Conservation (phyloP, 2,329 filamentous ascomycete species). For the Penicillium sp. region DNA sequence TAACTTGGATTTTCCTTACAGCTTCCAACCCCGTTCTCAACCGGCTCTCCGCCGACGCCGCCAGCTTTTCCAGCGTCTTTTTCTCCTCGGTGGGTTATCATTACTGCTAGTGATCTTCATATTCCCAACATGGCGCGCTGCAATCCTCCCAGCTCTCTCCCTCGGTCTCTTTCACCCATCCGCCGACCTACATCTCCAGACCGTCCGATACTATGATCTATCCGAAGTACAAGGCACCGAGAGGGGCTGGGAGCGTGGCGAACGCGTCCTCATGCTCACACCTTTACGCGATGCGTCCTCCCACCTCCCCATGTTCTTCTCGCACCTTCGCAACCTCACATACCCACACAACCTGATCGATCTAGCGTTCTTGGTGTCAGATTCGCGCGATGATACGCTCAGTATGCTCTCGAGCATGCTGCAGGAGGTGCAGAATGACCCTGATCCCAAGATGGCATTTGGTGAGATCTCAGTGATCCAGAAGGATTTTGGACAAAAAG, state of each 20-base stretch:
- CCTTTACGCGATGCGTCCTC: conserved; percentile 88
- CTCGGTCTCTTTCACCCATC: conserved; percentile 67
- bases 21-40: conserved; percentile 81
- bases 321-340: conserved; percentile 93
- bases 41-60: conserved; percentile 71
- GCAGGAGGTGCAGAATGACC: conserved; percentile 74
- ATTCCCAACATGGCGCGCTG: conserved; percentile 70
- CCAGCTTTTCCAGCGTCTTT: conserved; percentile 69
- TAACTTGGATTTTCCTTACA: conserved; percentile 34
- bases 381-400: conserved; percentile 91
- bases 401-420: conserved; percentile 72
- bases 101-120: conserved; percentile 67
- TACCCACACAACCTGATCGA: conserved; percentile 97
- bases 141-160: conserved; percentile 62
- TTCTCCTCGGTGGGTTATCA: conserved; percentile 55
- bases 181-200: conserved; percentile 80
- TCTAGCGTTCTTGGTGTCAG: conserved; percentile 92
- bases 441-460: conserved; percentile 77
- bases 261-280: conserved; percentile 91
- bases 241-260: conserved; percentile 92
- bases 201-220: conserved; percentile 94
- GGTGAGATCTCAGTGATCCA: conserved; percentile 97
- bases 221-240: conserved; percentile 87
- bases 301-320: conserved; percentile 97
- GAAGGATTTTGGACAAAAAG: conserved; percentile 98